Evolutionary conservation across 192 early-diverging fungal species (phyloP), one percentile per base, ranked within the genome.

Genomic region (Backusella tuberculispora): DNA sequence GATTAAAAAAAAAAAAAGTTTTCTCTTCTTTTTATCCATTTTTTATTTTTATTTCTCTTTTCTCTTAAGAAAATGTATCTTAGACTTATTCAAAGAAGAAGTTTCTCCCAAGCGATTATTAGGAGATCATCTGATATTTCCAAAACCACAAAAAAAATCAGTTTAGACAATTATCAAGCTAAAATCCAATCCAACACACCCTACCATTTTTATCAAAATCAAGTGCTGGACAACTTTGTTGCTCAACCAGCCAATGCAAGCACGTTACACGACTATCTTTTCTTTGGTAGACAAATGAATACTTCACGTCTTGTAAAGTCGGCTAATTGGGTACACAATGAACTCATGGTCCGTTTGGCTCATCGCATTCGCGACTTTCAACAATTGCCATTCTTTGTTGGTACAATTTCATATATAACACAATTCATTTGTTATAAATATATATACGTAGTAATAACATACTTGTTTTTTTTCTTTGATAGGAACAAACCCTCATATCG

Each of bases 301-400:
- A 86, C 87, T 43, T 94, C 96, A 40, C 92, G 95, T 72, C 87
- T 99, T 13, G 66, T 97, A 3, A 87, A 91, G 34, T 92, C 91
- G 37, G 94, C 94, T 15, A 99, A 99, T 83, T 97, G 97, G 86
- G 92, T 96, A 63, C 86, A 95, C n/a, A 83, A 88, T 45, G 97
- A 99, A 80, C 84, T 99, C 24, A 92, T 96, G 1, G 88, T 97
- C 1, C 87, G 97, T 46, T 80, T 99, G 29, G 95, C 97, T 19
- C 94, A 97, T 82, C 88, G 97, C 5, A 97, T 99, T 80, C 88
- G 94, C 63, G 92, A 93, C 75, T 96, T 97, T 76, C 97, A 99
- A 80, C 90, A 90, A 56, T 85, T 99, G 12, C 96, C 97, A 3
- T 99, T 95, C 74, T 92, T 96, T 46, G 93, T 96, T 0, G 97